phyloP scores from a whole-genome alignment of 495 filamentous ascomycete species.

The Recurvomyces mirabilis region DNA sequence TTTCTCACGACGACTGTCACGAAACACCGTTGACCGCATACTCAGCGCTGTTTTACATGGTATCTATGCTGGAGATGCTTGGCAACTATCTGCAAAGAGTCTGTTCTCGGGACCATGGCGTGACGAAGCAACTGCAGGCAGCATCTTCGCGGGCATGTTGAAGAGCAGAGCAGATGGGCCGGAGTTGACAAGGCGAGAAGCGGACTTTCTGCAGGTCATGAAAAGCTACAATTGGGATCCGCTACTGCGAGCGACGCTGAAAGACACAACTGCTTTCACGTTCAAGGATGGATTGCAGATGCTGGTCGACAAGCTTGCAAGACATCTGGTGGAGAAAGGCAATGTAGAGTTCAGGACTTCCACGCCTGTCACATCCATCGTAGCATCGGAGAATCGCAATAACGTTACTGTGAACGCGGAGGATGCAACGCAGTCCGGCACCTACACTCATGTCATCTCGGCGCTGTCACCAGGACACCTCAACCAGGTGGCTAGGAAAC shows the following conservation, averaged over 20 bases:
- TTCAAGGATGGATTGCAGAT: constrained; percentile 49
- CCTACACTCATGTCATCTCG: constrained; percentile 58
- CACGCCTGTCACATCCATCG: constrained; percentile 29
- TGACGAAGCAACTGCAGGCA: constrained; percentile 36
- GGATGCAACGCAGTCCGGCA: constrained; percentile 17
- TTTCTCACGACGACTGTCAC: constrained; percentile 44
- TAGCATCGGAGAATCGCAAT: not conserved
- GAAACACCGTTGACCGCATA: constrained; percentile 58
- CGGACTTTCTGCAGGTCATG: constrained; percentile 19
- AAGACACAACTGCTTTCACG: constrained; percentile 43
- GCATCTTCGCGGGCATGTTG: constrained; percentile 23
- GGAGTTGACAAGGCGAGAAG: constrained; percentile 20
- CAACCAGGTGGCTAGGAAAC: constrained; percentile 4
- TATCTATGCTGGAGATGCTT: constrained; percentile 86
- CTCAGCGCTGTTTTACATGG: constrained; percentile 74
- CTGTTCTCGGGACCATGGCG: constrained; percentile 45
- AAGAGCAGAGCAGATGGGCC: constrained; percentile 8
- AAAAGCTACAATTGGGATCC: constrained; percentile 22
- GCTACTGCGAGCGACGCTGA: constrained; percentile 16
- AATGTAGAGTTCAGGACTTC: constrained; percentile 45
- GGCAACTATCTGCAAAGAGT: constrained; percentile 59
- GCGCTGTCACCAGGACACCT: constrained; percentile 50
- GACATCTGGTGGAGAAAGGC: constrained; percentile 33
- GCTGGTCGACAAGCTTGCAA: constrained; percentile 38
- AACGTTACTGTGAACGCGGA: constrained; percentile 3